Evolutionary conservation across 2,329 filamentous ascomycete species (phyloP), one percentile per base, ranked within the genome.

Genomic region (Talaromyces marneffei): DNA sequence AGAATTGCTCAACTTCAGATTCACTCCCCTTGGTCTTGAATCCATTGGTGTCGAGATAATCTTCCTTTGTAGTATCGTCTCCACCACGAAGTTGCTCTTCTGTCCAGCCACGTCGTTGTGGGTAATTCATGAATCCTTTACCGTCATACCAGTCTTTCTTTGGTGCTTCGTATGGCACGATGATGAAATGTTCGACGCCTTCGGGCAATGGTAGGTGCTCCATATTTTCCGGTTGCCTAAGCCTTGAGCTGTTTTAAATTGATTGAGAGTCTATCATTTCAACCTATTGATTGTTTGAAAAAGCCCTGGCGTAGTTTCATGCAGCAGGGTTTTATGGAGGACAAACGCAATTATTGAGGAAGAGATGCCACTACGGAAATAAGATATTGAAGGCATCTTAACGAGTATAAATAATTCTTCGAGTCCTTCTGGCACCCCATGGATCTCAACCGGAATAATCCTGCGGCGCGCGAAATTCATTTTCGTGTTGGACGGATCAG

Each of bases 1-100:
- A 65, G 53, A 68, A 68, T 14, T 64, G 54, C 37, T 66, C 66
- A 10, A 63, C 62, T 18, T 62, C 31, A 3, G 14, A 14, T 6
- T 31, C 40, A 27, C 2, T 16, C 18, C 42, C 60, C 52, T 53
- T 61, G n/a, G 35, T 55, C 10, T 57, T 25, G 46, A 62, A 57
- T 4, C 61, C 63, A 29, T 60, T 56, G 5, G 52, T 42, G 12
- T 64, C 62, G 14, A 53, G 29, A 29, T 39, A 57, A 46, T 54
- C 61, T 14, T 62, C 57, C 23, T 57, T 25, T 16, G 48, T 37
- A 16, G 31, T 56, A n/a, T 64, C 53, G 37, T 56, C 40, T 3
- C 57, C 64, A 3, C 59, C 64, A 25, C 57, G 64, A 23, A 64
- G 60, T 42, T 64, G 60, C 25, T 62, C 54, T 31, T 62, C 60